Conservation (phyloP, 176 grass and related monocot species). For the Musa itinerans region DNA sequence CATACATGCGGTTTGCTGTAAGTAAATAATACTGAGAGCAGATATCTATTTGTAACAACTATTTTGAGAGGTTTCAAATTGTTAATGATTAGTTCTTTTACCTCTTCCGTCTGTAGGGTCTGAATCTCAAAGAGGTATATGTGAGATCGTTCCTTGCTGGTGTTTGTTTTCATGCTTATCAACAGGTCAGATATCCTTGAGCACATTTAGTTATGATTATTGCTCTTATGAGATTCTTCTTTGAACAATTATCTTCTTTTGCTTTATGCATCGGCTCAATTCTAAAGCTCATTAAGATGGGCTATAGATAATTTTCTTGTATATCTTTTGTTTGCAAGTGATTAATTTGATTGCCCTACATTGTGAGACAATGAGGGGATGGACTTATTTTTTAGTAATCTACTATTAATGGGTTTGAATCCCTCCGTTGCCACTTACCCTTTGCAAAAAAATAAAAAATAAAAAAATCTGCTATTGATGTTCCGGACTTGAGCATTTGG, state of each 20-base stretch:
- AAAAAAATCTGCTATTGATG: not conserved
- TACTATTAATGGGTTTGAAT: no score
- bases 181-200: slow-evolving; percentile 52
- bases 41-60: not conserved
- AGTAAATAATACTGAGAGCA: not conserved
- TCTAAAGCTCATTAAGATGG: not conserved
- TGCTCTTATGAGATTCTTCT: not conserved
- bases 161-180: slow-evolving; percentile 91
- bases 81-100: not conserved
- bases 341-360: not conserved
- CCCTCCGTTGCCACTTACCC: no score
- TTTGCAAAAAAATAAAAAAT: no score
- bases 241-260: not conserved
- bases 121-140: slow-evolving; percentile 65
- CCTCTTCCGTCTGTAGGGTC: slow-evolving; percentile 33
- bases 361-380: not conserved
- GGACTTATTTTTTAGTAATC: no score
- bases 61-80: not conserved
- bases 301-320: not conserved
- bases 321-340: not conserved
- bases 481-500: not conserved
- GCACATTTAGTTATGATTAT: not conserved
- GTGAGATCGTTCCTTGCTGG: slow-evolving; percentile 62
- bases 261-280: not conserved
- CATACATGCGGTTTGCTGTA: slow-evolving; percentile 46